Conservation (phyloP, 345 rosid species). For the Murraya koenigii region DNA sequence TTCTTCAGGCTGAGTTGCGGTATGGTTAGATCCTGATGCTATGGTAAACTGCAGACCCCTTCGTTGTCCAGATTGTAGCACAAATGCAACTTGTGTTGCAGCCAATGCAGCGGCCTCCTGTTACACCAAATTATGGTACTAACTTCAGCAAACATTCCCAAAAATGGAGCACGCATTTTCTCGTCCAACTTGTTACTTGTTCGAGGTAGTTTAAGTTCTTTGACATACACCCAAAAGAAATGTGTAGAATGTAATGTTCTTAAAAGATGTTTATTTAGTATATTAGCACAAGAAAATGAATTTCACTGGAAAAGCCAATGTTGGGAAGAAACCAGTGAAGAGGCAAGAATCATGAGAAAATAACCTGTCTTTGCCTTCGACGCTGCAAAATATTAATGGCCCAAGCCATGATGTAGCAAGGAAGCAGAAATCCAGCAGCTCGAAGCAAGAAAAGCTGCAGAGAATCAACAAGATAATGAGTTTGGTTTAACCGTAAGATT, state of each 20-base stretch:
- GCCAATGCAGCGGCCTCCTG: constrained; percentile 90
- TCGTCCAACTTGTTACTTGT: neutral
- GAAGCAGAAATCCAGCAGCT: constrained; percentile 91
- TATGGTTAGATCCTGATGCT: constrained; percentile 38
- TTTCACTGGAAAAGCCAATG: neutral
- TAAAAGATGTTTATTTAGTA: neutral
- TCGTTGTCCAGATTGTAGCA: constrained; percentile 74
- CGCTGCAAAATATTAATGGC: constrained; percentile 89
- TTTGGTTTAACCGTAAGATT: neutral
- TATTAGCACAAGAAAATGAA: neutral
- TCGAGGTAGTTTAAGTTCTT: neutral
- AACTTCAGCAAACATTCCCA: constrained; percentile 1
- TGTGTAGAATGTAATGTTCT: neutral
- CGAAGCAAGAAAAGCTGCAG: constrained; percentile 90
- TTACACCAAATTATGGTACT: constrained; percentile 14
- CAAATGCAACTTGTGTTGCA: constrained; percentile 84
- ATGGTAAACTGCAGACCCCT: constrained; percentile 73
- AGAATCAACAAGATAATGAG: constrained; percentile 9
- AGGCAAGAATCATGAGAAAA: constrained; percentile 51
- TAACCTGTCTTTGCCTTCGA: constrained; percentile 90
- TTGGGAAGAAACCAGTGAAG: constrained; percentile 58
- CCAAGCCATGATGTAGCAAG: constrained; percentile 99
- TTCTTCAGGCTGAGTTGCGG: constrained; percentile 42
- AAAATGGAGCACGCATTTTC: neutral
- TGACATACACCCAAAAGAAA: neutral